These are phyloP conservation scores for Cordyceps javanica DNA, from an alignment of 2,329 filamentous ascomycete genomes.

Conservation along the genomic window DNA sequence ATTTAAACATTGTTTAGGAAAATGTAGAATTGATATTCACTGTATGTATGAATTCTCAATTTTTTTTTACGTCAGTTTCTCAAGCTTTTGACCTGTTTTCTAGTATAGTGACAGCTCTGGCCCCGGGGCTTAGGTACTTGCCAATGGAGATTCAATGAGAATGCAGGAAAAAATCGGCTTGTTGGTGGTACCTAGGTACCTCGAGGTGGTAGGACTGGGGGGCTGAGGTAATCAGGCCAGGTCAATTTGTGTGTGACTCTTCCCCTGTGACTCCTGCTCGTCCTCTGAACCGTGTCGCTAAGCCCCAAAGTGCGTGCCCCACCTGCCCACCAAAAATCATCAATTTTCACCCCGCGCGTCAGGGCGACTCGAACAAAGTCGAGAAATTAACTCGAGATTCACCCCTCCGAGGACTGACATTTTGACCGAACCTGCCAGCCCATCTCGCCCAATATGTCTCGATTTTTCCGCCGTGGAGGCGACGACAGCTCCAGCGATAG, in stretches of 20 bases:
- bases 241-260: conserved; percentile 11
- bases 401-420: conserved; percentile 2
- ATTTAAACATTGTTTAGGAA: too few relatives aligned
- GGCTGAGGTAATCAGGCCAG: conserved; percentile 14
- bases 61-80: too few relatives aligned
- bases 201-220: not conserved
- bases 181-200: not conserved
- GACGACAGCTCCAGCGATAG: conserved; percentile 91
- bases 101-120: too few relatives aligned
- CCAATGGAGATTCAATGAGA: not conserved
- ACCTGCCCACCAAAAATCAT: conserved; percentile 37
- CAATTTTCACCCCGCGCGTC: conserved; percentile 27
- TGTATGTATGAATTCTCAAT: too few relatives aligned
- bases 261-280: not conserved
- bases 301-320: conserved; percentile 33
- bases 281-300: conserved; percentile 23
- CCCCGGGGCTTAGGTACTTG: too few relatives aligned
- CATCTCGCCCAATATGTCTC: conserved; percentile 64
- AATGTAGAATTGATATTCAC: too few relatives aligned
- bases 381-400: conserved; percentile 8
- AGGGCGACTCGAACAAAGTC: conserved; percentile 17
- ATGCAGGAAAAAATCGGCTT: not conserved
- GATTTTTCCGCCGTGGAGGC: conserved; percentile 83
- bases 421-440: conserved; percentile 2
- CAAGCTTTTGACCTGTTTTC: too few relatives aligned